A percentile compares a stretch with the other conserved stretches of the same genome.
These are phyloP conservation scores for Hypoxylon cercidicola DNA, from an alignment of 495 filamentous ascomycete species.

Conservation along the genomic window DNA sequence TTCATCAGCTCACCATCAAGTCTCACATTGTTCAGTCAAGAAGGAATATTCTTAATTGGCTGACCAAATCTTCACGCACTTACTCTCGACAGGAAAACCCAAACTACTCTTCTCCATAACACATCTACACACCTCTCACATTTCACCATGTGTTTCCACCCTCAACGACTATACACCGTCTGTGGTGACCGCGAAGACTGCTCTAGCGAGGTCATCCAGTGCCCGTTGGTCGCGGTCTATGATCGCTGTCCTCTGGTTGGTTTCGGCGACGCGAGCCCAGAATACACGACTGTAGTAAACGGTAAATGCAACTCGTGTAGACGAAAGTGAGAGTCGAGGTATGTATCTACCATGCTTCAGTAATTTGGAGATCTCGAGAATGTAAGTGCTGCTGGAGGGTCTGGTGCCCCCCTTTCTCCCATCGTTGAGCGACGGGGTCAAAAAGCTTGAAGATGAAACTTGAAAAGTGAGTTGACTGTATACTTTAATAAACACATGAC, in stretches of 20 bases:
- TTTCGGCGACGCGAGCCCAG: conserved; percentile 15
- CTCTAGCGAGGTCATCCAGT: conserved; percentile 26
- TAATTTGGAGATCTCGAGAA: conserved; percentile 3
- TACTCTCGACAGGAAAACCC: conserved; percentile 9
- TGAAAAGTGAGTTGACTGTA: conserved; percentile 18
- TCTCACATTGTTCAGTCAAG: conserved; percentile 27
- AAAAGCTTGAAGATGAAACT: conserved; percentile 17
- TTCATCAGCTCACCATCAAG: conserved; percentile 15
- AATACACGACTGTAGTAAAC: conserved; percentile 4
- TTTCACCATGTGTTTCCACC: conserved; percentile 35
- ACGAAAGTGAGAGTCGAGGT: not conserved
- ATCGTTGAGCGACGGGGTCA: conserved; percentile 24
- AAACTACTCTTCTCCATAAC: conserved; percentile 2
- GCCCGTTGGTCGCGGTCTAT: conserved; percentile 21
- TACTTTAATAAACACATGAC: not conserved
- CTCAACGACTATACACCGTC: conserved; percentile 14
- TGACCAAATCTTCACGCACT: conserved; percentile 18
- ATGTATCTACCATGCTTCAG: conserved; percentile 1
- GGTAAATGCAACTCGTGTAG: conserved; percentile 13
- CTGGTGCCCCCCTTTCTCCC: conserved; percentile 8
- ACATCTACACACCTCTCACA: too few species aligned
- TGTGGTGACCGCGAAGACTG: conserved; percentile 23
- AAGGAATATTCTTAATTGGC: conserved; percentile 4
- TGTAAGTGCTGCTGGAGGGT: conserved; percentile 13
- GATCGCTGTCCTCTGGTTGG: conserved; percentile 28